These are phyloP conservation scores for Picochlorum sp. DNA, from an alignment of 139 green algal species.

Conservation along the genomic window DNA sequence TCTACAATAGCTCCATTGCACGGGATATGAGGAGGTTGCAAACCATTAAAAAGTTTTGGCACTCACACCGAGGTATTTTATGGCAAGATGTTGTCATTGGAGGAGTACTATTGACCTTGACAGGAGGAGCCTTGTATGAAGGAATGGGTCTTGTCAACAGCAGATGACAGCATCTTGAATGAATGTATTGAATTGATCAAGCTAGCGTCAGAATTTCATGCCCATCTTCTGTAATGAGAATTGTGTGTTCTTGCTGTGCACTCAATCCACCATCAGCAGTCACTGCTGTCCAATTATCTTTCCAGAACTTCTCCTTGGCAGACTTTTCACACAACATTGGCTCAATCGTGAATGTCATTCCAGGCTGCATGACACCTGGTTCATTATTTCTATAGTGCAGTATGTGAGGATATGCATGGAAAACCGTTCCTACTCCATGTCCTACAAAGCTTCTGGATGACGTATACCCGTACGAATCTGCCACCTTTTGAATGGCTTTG, in stretches of 20 bases:
- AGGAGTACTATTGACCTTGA: background rate
- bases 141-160: background rate
- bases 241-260: constrained; percentile 94
- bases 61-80: constrained; percentile 10
- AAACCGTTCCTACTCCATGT: constrained; percentile 86
- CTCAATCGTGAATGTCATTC: constrained; percentile 98
- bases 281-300: constrained; percentile 91
- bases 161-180: background rate
- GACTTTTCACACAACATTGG: constrained; percentile 78
- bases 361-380: constrained; percentile 51
- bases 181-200: background rate
- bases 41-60: constrained; percentile 35
- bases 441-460: constrained; percentile 80
- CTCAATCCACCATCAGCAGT: constrained; percentile 77
- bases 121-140: background rate
- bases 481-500: constrained; percentile 66
- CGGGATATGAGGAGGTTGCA: constrained; percentile 25
- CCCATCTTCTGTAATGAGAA: constrained; percentile 83
- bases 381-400: constrained; percentile 73
- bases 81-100: constrained; percentile 7
- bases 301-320: constrained; percentile 59
- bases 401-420: constrained; percentile 82
- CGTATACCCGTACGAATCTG: constrained; percentile 59
- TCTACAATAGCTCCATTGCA: constrained; percentile 19
- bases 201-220: constrained; percentile 76